Evolutionary conservation across 1,284 basidiomycete species (phyloP), one percentile per base, ranked within the genome.

Genomic region (Puccinia polysora): DNA sequence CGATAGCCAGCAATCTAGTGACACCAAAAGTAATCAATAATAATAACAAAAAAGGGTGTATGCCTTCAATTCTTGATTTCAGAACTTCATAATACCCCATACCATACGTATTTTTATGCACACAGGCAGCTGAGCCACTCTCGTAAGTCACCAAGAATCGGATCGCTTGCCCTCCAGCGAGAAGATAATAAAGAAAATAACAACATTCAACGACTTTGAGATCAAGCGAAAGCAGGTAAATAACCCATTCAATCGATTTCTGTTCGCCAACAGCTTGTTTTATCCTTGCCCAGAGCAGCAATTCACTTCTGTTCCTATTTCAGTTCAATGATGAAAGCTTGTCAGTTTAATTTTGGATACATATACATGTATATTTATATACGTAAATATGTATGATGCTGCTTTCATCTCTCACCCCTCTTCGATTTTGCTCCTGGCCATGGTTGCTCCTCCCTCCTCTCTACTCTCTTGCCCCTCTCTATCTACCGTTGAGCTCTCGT

Each of bases 401-500:
- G 40, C 40, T 43, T 18, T 43, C 43, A 32, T 55, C 30, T 55
- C 23, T 30, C n/a, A 4, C 28, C 34, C 53, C 25, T 53, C 25
- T 30, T 45, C 25, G 8, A 43, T 43, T 18, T 43, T 18, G 8
- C 18, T 18, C 40, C 18, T 43, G 18, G 40, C 8, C 40, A 43
- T 8, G 40, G 18, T 43, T 8, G 40, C 40, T 43, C 8, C 8
- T 43, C 25, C 59, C 30, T 32, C 23, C 14, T 40, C 43, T 14
- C 53, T 30, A 28, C 50, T 18, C 58, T 43, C 20, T 60, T 45
- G 40, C 40, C 58, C 58, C 58, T 60, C 58, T 60, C 58, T 60
- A 60, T 60, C 58, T 45, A 10, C 58, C 47, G 14, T 28, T 30
- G 40, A 40, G 20, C 38, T 45, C 14, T 43, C 23, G 47, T 60